A percentile compares a stretch with the other conserved stretches of the same genome.
Conservation (phyloP, 169 alveolate genomes). For the Plasmodium gaboni region DNA sequence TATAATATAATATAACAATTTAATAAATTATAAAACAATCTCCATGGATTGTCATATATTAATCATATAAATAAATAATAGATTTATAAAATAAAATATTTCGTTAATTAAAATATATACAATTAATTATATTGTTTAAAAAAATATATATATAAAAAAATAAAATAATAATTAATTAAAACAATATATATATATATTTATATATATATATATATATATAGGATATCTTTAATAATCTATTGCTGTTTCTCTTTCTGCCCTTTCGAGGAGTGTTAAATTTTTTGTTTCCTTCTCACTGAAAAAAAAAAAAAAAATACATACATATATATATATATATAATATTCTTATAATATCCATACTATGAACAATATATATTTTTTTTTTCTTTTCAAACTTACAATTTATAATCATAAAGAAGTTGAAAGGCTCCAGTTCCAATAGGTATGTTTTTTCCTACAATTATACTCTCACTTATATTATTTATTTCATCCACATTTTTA, state of each 20-base stretch:
- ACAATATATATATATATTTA: not conserved
- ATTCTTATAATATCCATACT: not conserved
- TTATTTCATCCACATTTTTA: conserved; percentile 92
- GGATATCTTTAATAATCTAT: not conserved
- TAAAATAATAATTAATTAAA: not conserved
- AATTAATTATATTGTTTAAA: not conserved
- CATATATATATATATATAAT: not conserved
- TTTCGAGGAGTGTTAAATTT: conserved; percentile 49
- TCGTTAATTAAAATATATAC: too few relatives aligned
- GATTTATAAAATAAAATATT: too few relatives aligned
- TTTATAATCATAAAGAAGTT: conserved; percentile 67
- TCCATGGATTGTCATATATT: too few relatives aligned
- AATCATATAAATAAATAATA: too few relatives aligned
- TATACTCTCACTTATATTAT: conserved; percentile 97
- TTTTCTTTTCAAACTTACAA: conserved; percentile 9
- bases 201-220: conserved; percentile 1
- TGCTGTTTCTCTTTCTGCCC: conserved; percentile 28
- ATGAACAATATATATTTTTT: not conserved
- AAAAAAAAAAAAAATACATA: not conserved
- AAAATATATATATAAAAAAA: not conserved
- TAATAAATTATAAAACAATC: too few relatives aligned
- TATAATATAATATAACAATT: too few relatives aligned
- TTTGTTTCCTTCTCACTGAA: conserved; percentile 28
- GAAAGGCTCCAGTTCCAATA: conserved; percentile 97
- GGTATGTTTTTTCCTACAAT: conserved; percentile 96